These are phyloP conservation scores for Rhipidocladum racemiflorum DNA, from an alignment of 176 grass and related monocot genomes.

Conservation along the genomic window DNA sequence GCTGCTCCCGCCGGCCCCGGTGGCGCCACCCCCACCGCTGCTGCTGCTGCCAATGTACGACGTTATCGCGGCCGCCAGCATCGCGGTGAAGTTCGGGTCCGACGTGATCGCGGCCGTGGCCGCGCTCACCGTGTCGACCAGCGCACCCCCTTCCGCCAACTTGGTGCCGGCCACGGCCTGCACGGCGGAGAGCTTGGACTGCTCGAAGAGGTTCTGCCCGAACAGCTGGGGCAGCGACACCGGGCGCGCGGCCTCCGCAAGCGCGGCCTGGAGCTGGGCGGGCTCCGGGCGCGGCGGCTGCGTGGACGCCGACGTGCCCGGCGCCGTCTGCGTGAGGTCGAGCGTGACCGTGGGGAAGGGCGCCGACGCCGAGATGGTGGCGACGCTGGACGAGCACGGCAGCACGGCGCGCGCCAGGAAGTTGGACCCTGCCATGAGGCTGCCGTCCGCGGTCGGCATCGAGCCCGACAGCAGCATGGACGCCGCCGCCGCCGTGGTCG, in stretches of 20 bases:
- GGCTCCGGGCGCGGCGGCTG: slow-evolving; percentile 33
- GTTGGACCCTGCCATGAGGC: slow-evolving; percentile 67
- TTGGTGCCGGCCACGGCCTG: slow-evolving; percentile 41
- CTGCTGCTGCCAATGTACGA: slow-evolving; percentile 61
- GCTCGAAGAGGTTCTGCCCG: slow-evolving; percentile 65
- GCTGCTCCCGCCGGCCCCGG: slow-evolving; percentile 22
- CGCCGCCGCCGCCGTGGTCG: slow-evolving; percentile 65
- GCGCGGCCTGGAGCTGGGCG: slow-evolving; percentile 44
- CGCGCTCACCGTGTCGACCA: slow-evolving; percentile 59
- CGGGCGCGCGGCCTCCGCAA: slow-evolving; percentile 27
- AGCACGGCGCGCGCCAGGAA: slow-evolving; percentile 71
- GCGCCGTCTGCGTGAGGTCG: slow-evolving; percentile 64
- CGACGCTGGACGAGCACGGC: slow-evolving; percentile 74
- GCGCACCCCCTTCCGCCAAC: slow-evolving; percentile 21
- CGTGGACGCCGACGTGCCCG: slow-evolving; percentile 11
- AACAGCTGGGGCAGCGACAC: slow-evolving; percentile 43
- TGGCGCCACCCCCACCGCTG: background rate
- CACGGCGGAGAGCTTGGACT: slow-evolving; percentile 57
- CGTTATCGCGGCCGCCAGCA: slow-evolving; percentile 69
- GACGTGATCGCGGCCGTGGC: slow-evolving; percentile 68
- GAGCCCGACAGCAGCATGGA: slow-evolving; percentile 85
- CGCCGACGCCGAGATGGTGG: slow-evolving; percentile 76
- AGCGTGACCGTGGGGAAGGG: slow-evolving; percentile 84
- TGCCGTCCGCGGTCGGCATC: slow-evolving; percentile 65
- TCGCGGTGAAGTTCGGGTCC: slow-evolving; percentile 76